Base-by-base conservation (phyloP, 2,329 filamentous ascomycete genomes). In the Pseudogymnoascus destructans region DNA sequence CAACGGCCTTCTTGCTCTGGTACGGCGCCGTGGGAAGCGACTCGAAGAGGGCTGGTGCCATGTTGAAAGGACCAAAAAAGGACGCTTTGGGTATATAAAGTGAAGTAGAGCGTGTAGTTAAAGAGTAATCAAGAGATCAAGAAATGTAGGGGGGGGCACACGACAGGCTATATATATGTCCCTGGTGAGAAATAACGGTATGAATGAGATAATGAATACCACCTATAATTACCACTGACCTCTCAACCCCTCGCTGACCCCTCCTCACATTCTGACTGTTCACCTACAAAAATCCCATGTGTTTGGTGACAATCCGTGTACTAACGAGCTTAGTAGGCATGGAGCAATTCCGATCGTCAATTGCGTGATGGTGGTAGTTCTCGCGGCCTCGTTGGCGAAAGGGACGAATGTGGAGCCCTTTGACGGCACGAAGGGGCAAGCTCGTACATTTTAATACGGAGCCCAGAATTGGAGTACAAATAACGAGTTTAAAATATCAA, bases 1-100 rank as follows among this genome's bases (percentile, higher is more conserved):
- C 58, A 25, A 62, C 59, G 11, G 23, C 15, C 46, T 57, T 62
- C 42, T 59, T 54, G 30, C 25, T 23, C 49, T 60, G 55, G 17
- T 57, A 40, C 35, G 58, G 49, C 19, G 59, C 54, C 10, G 59
- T 58, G 13, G 61, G 59, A 19, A 25, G 59, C 21, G 55, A 42
- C 6, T 61, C 61, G 23, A 62, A 8, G 38, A 61, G 19, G 15
- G 61, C 59, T 25, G 61, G 59, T n/a, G 61, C 59, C 61, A 62
- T 62, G 21, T 25, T 57, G 57, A 55, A 42, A 15, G 15, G 23
- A 23, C n/a, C 1, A 33, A 23, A 27, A 55, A 55, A 5, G 5
- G 6, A 35, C 15, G n/a, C 27, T 33, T 32, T 17, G 55, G 55
- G 23, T 57, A 57, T 57, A 36, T 57, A 30, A 30, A 40, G 13